These are phyloP conservation scores for Teratosphaeria nubilosa DNA, from an alignment of 2,329 filamentous ascomycete species.

Conservation along the genomic window DNA sequence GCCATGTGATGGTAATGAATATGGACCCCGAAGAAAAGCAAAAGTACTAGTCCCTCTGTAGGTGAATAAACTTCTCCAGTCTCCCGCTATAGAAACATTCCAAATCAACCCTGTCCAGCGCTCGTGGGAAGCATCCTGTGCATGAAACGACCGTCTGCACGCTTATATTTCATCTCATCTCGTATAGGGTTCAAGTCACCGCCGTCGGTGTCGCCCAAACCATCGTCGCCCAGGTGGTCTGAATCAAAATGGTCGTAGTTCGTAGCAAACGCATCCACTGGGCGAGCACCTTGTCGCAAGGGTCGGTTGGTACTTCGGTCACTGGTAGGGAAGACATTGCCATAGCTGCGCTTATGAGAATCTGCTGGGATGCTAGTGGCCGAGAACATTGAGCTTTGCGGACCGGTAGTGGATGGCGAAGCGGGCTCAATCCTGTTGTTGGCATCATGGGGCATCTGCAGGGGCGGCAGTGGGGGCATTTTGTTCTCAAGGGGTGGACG, in stretches of 20 bases:
- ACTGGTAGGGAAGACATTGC: conserved; percentile 29
- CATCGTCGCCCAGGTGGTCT: conserved; percentile 18
- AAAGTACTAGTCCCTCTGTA: not conserved
- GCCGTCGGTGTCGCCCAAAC: conserved; percentile 13
- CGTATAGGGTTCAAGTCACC: conserved; percentile 12
- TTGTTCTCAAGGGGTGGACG: conserved; percentile 15
- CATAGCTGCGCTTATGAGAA: conserved; percentile 37
- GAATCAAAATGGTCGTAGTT: not conserved
- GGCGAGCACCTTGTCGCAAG: conserved; percentile 31
- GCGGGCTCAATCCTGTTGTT: conserved; percentile 29
- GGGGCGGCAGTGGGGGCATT: conserved; percentile 28
- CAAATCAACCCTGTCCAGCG: not conserved
- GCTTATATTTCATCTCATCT: conserved; percentile 36
- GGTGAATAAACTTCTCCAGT: not conserved
- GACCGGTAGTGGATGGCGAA: conserved; percentile 34
- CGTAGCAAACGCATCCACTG: not conserved
- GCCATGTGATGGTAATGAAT: not conserved
- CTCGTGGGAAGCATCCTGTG: conserved; percentile 15
- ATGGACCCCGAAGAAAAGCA: not conserved
- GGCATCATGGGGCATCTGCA: conserved; percentile 29
- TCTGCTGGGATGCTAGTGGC: conserved; percentile 16
- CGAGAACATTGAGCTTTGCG: conserved; percentile 18
- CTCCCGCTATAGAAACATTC: not conserved
- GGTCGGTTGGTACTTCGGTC: conserved; percentile 32
- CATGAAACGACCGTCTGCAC: conserved; percentile 33